Evolutionary conservation across 345 rosid genomes (phyloP).

Genomic region (Arabidopsis arenosa): DNA sequence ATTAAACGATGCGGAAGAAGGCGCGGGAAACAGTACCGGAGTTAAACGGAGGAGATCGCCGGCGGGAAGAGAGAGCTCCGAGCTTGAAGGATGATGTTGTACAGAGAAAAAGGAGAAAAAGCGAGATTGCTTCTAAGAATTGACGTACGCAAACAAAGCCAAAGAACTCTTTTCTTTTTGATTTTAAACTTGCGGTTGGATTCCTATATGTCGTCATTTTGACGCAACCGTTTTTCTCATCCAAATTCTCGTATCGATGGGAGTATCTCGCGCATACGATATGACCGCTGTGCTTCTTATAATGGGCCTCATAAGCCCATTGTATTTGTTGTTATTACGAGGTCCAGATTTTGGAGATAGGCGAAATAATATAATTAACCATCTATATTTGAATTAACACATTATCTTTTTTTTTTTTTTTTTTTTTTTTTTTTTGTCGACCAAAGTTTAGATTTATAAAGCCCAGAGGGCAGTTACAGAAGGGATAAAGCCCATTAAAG

Average conservation of each 20-base stretch:
- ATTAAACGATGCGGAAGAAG: not conserved
- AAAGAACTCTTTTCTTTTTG: not conserved
- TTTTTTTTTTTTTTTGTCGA: no score
- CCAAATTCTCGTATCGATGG: slow-evolving; percentile 9
- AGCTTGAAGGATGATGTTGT: slow-evolving; percentile 19
- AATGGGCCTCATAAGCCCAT: slow-evolving; percentile 31
- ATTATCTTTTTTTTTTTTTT: no score
- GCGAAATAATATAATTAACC: not conserved
- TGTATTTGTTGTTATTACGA: not conserved
- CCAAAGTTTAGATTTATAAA: no score
- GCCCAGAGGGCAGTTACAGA: no score
- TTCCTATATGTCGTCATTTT: slow-evolving; percentile 50
- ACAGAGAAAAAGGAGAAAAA: slow-evolving; percentile 16
- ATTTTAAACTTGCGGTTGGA: slow-evolving; percentile 42
- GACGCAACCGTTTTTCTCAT: slow-evolving; percentile 44
- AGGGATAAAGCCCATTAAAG: no score
- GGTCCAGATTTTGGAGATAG: not conserved
- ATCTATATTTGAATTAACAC: no score
- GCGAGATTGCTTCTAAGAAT: slow-evolving; percentile 42
- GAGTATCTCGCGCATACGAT: not conserved
- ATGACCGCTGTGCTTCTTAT: not conserved
- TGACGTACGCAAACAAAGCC: slow-evolving; percentile 44
- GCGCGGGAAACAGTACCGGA: slow-evolving; percentile 22
- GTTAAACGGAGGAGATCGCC: slow-evolving; percentile 29
- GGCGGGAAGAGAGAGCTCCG: slow-evolving; percentile 39